Percentiles rank a stretch among this genome's conserved stretches.
Conservation (phyloP, 2,329 filamentous ascomycete genomes). For the Periconia sp. region DNA sequence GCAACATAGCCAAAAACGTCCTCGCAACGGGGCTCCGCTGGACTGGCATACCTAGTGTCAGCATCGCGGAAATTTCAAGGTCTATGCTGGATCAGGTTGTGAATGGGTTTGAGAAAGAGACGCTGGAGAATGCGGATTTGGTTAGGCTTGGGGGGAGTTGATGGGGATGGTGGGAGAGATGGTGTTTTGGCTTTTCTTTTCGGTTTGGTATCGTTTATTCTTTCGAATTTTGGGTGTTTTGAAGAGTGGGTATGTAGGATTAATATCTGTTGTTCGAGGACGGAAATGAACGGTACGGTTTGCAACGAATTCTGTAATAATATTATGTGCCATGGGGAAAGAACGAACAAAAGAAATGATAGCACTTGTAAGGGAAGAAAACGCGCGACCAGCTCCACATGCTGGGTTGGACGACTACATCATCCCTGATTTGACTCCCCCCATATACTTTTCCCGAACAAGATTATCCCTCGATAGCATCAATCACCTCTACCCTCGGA, state of each 20-base stretch:
- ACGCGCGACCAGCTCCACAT: too few relatives aligned
- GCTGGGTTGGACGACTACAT: too few relatives aligned
- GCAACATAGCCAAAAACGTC: slow-evolving; percentile 13
- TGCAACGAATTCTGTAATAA: too few relatives aligned
- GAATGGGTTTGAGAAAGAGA: slow-evolving; percentile 52
- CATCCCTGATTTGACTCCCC: too few relatives aligned
- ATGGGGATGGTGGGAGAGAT: neutral
- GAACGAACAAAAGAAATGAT: too few relatives aligned
- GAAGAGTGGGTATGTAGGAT: too few relatives aligned
- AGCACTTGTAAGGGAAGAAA: too few relatives aligned
- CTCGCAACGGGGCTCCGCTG: slow-evolving; percentile 20
- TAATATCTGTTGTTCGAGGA: too few relatives aligned
- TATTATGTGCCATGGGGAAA: too few relatives aligned
- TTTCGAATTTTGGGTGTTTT: too few relatives aligned
- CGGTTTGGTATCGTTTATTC: neutral
- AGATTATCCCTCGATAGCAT: neutral
- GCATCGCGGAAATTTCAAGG: slow-evolving; percentile 43
- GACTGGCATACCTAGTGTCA: slow-evolving; percentile 38
- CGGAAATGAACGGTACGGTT: too few relatives aligned
- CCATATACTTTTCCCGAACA: too few relatives aligned
- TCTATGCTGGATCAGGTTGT: slow-evolving; percentile 50
- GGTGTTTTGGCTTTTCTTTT: neutral
- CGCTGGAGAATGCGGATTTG: slow-evolving; percentile 49
- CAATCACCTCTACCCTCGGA: neutral
- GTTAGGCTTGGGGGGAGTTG: neutral